Conservation (phyloP, 495 filamentous ascomycete genomes). For the Astrothelium subdiscretum region DNA sequence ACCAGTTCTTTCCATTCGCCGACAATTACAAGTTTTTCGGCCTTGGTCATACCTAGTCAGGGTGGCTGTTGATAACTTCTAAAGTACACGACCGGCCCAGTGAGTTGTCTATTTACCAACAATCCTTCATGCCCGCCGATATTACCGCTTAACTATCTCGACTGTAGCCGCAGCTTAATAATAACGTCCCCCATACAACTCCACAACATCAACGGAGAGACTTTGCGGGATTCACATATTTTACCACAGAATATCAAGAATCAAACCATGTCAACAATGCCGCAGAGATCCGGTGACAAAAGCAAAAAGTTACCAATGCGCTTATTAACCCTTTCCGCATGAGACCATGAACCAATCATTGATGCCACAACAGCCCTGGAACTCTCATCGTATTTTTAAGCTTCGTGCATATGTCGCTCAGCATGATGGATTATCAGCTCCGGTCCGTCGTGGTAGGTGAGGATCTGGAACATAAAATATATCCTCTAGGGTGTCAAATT, state of each 20-base stretch:
- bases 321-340: background rate
- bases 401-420: background rate
- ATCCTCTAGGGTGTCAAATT: background rate
- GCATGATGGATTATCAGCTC: background rate
- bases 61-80: too few species aligned
- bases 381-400: background rate
- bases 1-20: too few species aligned
- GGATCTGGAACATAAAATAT: background rate
- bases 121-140: too few species aligned
- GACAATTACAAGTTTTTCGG: background rate
- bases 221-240: background rate
- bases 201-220: background rate
- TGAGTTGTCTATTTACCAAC: too few species aligned
- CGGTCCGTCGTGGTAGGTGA: background rate
- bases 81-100: background rate
- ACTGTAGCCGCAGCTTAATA: too few species aligned
- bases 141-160: too few species aligned
- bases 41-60: background rate
- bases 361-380: background rate
- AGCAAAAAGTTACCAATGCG: background rate
- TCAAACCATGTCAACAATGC: too few species aligned
- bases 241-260: too few species aligned
- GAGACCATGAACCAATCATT: background rate
- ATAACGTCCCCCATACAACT: too few species aligned
- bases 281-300: background rate